Evolutionary conservation across 352 stramenopile species (phyloP).

Genomic region (Discostella stelligera): DNA sequence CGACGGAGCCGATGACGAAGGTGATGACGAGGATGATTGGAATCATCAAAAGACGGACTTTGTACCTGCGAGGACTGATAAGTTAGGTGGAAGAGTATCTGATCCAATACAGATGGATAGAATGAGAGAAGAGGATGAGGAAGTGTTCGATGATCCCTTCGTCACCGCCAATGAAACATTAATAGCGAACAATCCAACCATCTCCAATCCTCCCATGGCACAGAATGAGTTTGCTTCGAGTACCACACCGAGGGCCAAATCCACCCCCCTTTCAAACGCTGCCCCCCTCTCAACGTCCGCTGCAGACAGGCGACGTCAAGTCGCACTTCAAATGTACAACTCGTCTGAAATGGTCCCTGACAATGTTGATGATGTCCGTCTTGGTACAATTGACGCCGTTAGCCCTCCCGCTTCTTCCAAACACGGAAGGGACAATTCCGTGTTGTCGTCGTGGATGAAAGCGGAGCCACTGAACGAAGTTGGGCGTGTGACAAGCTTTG

Average conservation of each 20-base stretch:
- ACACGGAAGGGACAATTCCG: conserved; percentile 2
- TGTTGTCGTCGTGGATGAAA: conserved; percentile 18
- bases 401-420: conserved; percentile 2
- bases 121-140: conserved; percentile 1
- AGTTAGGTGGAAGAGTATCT: neutral
- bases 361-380: conserved; percentile 45
- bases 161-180: neutral
- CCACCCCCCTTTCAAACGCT: neutral
- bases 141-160: neutral
- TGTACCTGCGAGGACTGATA: neutral
- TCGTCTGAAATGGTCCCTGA: conserved; percentile 52
- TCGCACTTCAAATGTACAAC: conserved; percentile 53
- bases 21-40: neutral
- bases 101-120: conserved; percentile 13
- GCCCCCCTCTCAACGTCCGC: conserved; percentile 2
- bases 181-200: neutral
- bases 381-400: conserved; percentile 42
- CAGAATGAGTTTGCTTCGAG: neutral
- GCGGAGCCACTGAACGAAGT: conserved; percentile 13
- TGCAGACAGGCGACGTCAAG: conserved; percentile 38
- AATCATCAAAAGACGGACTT: neutral
- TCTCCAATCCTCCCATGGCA: neutral
- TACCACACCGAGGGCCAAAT: conserved; percentile 1
- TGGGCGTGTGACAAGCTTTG: conserved; percentile 26
- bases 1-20: neutral